Evolutionary conservation across 371 early-diverging fungal genomes (phyloP), one percentile per base, ranked within the genome.

Genomic region (Thermomucor indicae-seudaticae): DNA sequence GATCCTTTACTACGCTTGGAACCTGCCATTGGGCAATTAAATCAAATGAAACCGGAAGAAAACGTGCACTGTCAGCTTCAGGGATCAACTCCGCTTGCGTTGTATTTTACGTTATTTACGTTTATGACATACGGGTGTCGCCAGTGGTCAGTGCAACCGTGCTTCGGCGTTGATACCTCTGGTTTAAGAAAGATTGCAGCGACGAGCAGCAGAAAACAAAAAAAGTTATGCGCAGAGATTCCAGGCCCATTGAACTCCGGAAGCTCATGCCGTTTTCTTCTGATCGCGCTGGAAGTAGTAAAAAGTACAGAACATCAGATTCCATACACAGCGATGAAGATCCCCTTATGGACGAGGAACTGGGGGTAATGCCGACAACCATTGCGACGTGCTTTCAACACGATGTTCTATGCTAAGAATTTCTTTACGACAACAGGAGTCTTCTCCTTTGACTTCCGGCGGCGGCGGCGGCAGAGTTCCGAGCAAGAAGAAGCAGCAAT

Each of bases 311-410:
- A 22, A 67, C 62, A 4, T 69, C 70, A 3, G 74, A 74, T 39
- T 64, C 68, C 5, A 65, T 67, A 49, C 64, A 68, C 23, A 64
- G 59, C 43, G 75, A 75, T 60, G 75, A 75, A 43, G 70, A 69
- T 45, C 75, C 71, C 3, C 53, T 73, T 43, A 59, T 75, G 19
- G 72, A 75, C 50, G 67, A 71, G 43, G 75, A 75, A 50, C 47
- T 62, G 25, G 71, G 60, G 32, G 67, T 73, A 57, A 54, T 45
- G 14, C 29, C 19, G 29, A 19, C 19, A 46, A 23, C 12, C 20
- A n/a, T 28, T 16, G 41, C 6, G n/a, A 8, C 12, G 2, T 48
- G 23, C 14, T 42, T 17, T 29, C 6, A 10, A n/a, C 19, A 7
- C 24, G 27, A 12, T 8, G 3, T 43, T 47, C 16, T 45, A 10